Evolutionary conservation across 805 yeast genomes (phyloP).

Genomic region (Deakozyma indianensis): DNA sequence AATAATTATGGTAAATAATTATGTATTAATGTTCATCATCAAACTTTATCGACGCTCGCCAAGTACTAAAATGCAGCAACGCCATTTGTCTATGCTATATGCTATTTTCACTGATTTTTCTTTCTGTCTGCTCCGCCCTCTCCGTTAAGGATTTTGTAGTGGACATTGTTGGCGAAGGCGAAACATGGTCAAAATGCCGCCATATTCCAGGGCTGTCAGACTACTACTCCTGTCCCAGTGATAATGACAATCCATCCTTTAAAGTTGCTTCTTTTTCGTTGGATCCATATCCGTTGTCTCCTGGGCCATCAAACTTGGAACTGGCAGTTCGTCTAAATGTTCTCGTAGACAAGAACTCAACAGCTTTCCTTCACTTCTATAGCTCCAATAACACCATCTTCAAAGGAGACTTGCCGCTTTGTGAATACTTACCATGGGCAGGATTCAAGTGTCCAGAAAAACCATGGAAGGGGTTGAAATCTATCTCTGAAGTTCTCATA

Average conservation of each 20-base stretch:
- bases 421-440: background rate
- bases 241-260: background rate
- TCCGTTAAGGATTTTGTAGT: background rate
- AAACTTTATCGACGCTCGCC: no score
- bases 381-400: background rate
- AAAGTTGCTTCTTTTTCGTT: background rate
- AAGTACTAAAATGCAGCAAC: background rate
- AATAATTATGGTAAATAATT: no score
- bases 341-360: background rate
- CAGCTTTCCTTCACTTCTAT: background rate
- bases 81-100: background rate
- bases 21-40: no score
- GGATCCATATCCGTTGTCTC: background rate
- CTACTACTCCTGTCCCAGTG: background rate
- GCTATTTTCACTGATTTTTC: background rate
- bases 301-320: background rate
- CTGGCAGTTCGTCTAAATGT: background rate
- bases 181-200: background rate
- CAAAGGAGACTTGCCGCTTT: background rate
- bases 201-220: background rate
- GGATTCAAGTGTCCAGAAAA: background rate
- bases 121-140: background rate
- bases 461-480: background rate
- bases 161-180: background rate
- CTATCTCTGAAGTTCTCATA: background rate